Evolutionary conservation across 2,329 filamentous ascomycete species (phyloP).

Genomic region (Stylonectria norvegica): DNA sequence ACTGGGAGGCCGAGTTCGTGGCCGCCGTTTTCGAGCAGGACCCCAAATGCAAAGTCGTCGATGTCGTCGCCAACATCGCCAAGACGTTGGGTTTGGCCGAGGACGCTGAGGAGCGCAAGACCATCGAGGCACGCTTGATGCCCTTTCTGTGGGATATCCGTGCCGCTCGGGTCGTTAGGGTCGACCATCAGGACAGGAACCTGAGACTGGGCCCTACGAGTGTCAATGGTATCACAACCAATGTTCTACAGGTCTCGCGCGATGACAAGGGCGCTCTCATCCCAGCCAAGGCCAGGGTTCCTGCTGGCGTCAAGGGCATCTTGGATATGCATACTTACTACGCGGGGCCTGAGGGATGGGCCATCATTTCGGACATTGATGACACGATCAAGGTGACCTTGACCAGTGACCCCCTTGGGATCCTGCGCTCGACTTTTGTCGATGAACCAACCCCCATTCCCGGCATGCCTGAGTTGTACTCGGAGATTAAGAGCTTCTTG

Average conservation of each 20-base stretch:
- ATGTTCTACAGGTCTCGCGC: slow-evolving; percentile 53
- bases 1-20: slow-evolving; percentile 81
- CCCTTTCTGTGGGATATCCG: slow-evolving; percentile 77
- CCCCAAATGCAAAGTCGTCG: slow-evolving; percentile 62
- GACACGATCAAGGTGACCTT: slow-evolving; percentile 93
- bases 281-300: slow-evolving; percentile 48
- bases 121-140: slow-evolving; percentile 64
- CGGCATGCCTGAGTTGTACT: slow-evolving; percentile 85
- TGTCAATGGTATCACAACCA: slow-evolving; percentile 67
- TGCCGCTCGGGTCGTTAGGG: slow-evolving; percentile 64
- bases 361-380: slow-evolving; percentile 84
- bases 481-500: slow-evolving; percentile 54
- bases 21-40: slow-evolving; percentile 76
- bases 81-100: slow-evolving; percentile 64
- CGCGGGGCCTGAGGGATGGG: slow-evolving; percentile 76
- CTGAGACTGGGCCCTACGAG: slow-evolving; percentile 67
- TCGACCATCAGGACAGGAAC: slow-evolving; percentile 50
- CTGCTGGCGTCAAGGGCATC: slow-evolving; percentile 51
- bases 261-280: slow-evolving; percentile 44
- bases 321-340: slow-evolving; percentile 68
- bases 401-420: slow-evolving; percentile 75
- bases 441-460: slow-evolving; percentile 66
- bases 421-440: slow-evolving; percentile 79
- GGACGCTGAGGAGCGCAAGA: slow-evolving; percentile 54
- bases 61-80: slow-evolving; percentile 67